A percentile compares a stretch with the other conserved stretches of the same genome.
Evolutionary conservation across 257 asterid species (phyloP).

Genomic region (Apocynum venetum): DNA sequence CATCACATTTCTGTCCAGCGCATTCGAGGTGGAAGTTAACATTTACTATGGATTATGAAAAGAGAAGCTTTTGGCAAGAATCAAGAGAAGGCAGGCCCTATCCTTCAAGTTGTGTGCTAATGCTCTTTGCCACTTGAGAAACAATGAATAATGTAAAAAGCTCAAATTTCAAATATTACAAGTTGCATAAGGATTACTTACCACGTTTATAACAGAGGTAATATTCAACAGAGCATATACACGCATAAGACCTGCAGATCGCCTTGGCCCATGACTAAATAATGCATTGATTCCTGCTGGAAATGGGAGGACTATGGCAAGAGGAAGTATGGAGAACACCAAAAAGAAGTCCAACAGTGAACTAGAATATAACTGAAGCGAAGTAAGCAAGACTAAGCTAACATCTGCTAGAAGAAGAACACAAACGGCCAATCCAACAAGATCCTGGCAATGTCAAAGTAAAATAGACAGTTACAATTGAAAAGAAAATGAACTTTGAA

Average conservation of each 20-base stretch:
- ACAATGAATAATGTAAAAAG: background rate
- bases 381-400: slow-evolving; percentile 78
- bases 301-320: slow-evolving; percentile 78
- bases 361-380: slow-evolving; percentile 80
- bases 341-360: slow-evolving; percentile 55
- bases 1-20: too few relatives aligned
- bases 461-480: slow-evolving; percentile 12
- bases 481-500: background rate
- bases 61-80: background rate
- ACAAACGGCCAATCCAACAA: slow-evolving; percentile 77
- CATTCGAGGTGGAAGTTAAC: background rate
- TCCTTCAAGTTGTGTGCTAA: background rate
- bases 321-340: slow-evolving; percentile 71
- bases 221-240: slow-evolving; percentile 83
- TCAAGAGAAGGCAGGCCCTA: background rate
- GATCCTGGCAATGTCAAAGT: slow-evolving; percentile 54
- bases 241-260: slow-evolving; percentile 84
- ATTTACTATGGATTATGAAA: background rate
- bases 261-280: slow-evolving; percentile 79
- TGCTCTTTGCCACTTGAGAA: background rate
- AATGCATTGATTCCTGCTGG: slow-evolving; percentile 88
- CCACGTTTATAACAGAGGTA: slow-evolving; percentile 69
- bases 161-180: background rate
- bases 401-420: slow-evolving; percentile 81
- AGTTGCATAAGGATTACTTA: slow-evolving; percentile 31